A percentile compares a stretch with the other conserved stretches of the same genome.
These are phyloP conservation scores for Naganishia sp. DNA, from an alignment of 1,284 basidiomycete species.

Conservation along the genomic window DNA sequence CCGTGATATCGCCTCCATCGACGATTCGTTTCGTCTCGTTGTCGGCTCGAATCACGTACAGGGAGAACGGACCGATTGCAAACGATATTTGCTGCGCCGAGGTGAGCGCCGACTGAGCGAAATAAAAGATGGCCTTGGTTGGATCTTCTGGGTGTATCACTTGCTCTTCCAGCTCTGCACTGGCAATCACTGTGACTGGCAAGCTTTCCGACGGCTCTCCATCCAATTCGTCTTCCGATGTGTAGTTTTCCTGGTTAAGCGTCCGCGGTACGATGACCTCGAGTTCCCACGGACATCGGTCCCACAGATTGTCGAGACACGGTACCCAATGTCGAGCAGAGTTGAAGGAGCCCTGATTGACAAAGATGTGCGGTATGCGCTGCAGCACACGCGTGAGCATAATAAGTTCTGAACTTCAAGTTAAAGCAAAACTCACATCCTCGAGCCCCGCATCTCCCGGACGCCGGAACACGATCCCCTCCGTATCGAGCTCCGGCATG, in stretches of 20 bases:
- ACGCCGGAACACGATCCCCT: constrained; percentile 50
- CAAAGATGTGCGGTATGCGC: constrained; percentile 91
- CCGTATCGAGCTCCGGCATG: constrained; percentile 43
- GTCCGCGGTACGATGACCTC: constrained; percentile 91
- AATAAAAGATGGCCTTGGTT: constrained; percentile 92
- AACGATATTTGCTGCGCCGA: constrained; percentile 95
- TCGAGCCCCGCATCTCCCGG: constrained; percentile 47
- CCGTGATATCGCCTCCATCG: constrained; percentile 44
- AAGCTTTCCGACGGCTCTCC: constrained; percentile 48
- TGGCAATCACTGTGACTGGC: constrained; percentile 85
- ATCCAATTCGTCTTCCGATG: constrained; percentile 56
- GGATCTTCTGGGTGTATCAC: constrained; percentile 92
- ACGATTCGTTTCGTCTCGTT: constrained; percentile 60
- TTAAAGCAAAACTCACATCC: constrained; percentile 66
- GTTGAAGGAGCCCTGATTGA: constrained; percentile 83
- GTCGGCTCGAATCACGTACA: constrained; percentile 68
- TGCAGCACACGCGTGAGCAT: constrained; percentile 45
- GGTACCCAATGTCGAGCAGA: constrained; percentile 96
- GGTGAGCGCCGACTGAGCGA: constrained; percentile 81
- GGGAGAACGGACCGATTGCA: constrained; percentile 90
- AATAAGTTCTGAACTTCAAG: constrained; percentile 37
- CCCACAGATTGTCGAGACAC: constrained; percentile 92
- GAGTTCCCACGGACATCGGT: constrained; percentile 97
- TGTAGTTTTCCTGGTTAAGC: constrained; percentile 65
- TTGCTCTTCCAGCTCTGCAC: constrained; percentile 91